Conservation (phyloP, 2,329 filamentous ascomycete species). For the Neophaeococcomyces mojaviensis region DNA sequence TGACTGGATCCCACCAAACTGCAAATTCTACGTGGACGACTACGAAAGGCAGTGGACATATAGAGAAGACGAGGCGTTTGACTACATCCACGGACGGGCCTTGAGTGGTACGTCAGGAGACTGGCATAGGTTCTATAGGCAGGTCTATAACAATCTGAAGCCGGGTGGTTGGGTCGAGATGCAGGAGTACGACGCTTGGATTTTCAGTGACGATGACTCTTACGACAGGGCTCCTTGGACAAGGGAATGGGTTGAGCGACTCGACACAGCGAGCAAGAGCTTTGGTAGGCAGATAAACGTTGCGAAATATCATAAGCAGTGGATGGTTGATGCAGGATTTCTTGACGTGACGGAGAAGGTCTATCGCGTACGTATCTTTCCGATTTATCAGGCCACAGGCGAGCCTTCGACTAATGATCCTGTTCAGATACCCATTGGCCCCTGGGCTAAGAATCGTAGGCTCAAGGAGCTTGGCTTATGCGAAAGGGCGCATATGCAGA, state of each 20-base stretch:
- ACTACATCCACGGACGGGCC: conserved; percentile 28
- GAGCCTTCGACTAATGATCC: conserved; percentile 15
- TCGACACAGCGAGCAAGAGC: conserved; percentile 27
- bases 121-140: conserved; percentile 19
- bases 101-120: conserved; percentile 23
- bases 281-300: conserved; percentile 32
- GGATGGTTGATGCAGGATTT: conserved; percentile 44
- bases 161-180: conserved; percentile 25
- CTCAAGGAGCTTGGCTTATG: conserved; percentile 46
- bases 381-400: not conserved
- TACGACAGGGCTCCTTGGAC: conserved; percentile 9
- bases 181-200: conserved; percentile 9
- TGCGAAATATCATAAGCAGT: conserved; percentile 20
- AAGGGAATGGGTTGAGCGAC: conserved; percentile 24
- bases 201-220: conserved; percentile 6
- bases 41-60: conserved; percentile 24
- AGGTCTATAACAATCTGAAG: conserved; percentile 22
- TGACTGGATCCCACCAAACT: conserved; percentile 25
- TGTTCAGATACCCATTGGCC: conserved; percentile 34
- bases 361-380: conserved; percentile 32
- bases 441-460: conserved; percentile 47
- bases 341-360: conserved; percentile 42
- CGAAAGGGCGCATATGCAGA: conserved; percentile 30
- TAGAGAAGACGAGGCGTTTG: conserved; percentile 13
- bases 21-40: conserved; percentile 28